These are phyloP conservation scores for Harringtonia lauricola DNA, from an alignment of 2,329 filamentous ascomycete genomes.

Conservation along the genomic window DNA sequence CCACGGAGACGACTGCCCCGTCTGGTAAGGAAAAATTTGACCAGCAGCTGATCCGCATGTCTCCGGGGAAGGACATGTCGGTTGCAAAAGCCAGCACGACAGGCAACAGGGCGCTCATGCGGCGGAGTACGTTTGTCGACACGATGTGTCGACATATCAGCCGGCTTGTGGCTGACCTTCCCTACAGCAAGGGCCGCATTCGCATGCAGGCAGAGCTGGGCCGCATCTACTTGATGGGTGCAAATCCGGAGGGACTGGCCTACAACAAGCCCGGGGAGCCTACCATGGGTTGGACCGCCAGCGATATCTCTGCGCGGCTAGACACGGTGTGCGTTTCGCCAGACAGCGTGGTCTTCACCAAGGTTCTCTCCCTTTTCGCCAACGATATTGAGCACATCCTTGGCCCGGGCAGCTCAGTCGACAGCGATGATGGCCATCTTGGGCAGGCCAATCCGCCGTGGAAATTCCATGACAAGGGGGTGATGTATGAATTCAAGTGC, in stretches of 20 bases:
- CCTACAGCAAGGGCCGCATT: slow-evolving; percentile 14
- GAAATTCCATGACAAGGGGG: slow-evolving; percentile 10
- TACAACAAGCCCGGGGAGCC: slow-evolving; percentile 12
- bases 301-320: slow-evolving; percentile 9
- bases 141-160: background rate
- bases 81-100: background rate
- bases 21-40: background rate
- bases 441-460: background rate
- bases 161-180: slow-evolving; percentile 10
- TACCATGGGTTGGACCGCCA: slow-evolving; percentile 15
- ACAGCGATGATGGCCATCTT: background rate
- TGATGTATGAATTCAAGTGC: slow-evolving; percentile 15
- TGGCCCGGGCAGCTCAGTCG: background rate
- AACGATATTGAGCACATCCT: slow-evolving; percentile 11
- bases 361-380: slow-evolving; percentile 16
- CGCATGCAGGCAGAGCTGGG: slow-evolving; percentile 18
- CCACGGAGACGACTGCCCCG: background rate
- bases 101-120: background rate
- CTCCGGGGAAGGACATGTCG: background rate
- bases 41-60: background rate
- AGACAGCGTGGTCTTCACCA: slow-evolving; percentile 16
- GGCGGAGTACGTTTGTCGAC: background rate
- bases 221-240: slow-evolving; percentile 15
- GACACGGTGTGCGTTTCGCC: slow-evolving; percentile 7
- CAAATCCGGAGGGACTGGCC: slow-evolving; percentile 13